phyloP scores from a whole-genome alignment of 495 filamentous ascomycete genomes.

The Pseudomonodictys pantanalensis region DNA sequence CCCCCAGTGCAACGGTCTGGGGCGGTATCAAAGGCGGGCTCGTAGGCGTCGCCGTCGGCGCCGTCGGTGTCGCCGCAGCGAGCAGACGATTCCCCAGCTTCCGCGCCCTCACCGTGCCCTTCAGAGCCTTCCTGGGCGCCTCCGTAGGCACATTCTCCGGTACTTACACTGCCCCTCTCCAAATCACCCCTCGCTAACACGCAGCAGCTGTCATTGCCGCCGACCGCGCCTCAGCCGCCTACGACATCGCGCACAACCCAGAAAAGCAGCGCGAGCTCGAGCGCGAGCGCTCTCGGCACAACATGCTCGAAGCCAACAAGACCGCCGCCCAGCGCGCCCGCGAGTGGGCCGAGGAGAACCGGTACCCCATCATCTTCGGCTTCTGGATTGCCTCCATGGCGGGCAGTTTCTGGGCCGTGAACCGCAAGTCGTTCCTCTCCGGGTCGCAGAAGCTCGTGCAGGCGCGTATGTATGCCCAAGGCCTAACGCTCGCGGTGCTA shows the following conservation, averaged over 20 bases:
- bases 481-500: conserved; percentile 83
- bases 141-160: conserved; percentile 77
- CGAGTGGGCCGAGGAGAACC: conserved; percentile 69
- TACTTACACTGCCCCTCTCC: conserved; percentile 29
- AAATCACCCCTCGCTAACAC: conserved; percentile 1
- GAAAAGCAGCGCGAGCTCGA: conserved; percentile 64
- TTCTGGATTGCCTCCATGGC: conserved; percentile 85
- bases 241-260: conserved; percentile 67
- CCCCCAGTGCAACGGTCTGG: conserved; percentile 63
- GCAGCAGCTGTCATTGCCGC: conserved; percentile 69
- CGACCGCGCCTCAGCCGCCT: conserved; percentile 72
- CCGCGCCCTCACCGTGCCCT: conserved; percentile 75
- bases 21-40: conserved; percentile 71
- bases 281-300: conserved; percentile 50
- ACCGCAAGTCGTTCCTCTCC: conserved; percentile 71
- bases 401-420: conserved; percentile 69
- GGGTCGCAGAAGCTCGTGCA: conserved; percentile 90
- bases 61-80: conserved; percentile 61
- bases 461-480: conserved; percentile 97
- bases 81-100: conserved; percentile 66
- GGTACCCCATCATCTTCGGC: conserved; percentile 83
- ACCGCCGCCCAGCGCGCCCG: conserved; percentile 53
- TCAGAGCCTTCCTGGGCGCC: conserved; percentile 86
- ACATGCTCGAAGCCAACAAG: conserved; percentile 52
- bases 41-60: conserved; percentile 60